Base-by-base conservation (phyloP, 2,329 filamentous ascomycete species). In the Nemania sp. region DNA sequence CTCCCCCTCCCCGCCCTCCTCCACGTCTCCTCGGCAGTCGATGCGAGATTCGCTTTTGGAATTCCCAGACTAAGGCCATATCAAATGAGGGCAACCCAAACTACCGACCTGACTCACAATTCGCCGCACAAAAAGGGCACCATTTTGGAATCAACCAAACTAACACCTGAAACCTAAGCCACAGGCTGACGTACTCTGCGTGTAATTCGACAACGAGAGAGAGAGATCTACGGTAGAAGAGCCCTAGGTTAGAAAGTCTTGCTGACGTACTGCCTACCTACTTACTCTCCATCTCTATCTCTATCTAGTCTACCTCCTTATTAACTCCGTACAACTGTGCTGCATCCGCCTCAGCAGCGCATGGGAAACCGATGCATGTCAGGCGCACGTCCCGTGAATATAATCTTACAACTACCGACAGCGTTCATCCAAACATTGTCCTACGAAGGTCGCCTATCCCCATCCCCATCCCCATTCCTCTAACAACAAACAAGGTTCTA, bases 121-220 rank as follows among this genome's bases (percentile, higher is more conserved):
- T 5, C n/a, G 26, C 20, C 24, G 20, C 4, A 24, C 47, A n/a
- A n/a, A 15, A 45, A 22, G 45, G 6, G n/a, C 45, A 22, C 18
- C 5, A 49, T 11, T 49, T 49, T 49, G 18, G 22, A 22, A 49
- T 22, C 20, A 32, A 29, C 26, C 6, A 5, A n/a, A n/a, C 24
- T 27, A 15, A 41, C 5, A 6, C 26, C n/a, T 45, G 20, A 54
- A 7, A 26, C 32, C 52, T 22, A 58, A 49, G 57, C 52, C 32
- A 51, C 51, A 15, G 13, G 57, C 63, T 61, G 57, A 61, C 52
- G 27, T 56, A 27, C 26, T 15, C 8, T 27, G n/a, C n/a, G n/a
- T n/a, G 15, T 20, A 51, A n/a, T 32, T 27, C 54, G 32, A 38
- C 29, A 53, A 5, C 41, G 29, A 32, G 29, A n/a, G n/a, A 41